Evolutionary conservation across 208 protist genomes (phyloP).

Genomic region (Trypanosoma rangeli): DNA sequence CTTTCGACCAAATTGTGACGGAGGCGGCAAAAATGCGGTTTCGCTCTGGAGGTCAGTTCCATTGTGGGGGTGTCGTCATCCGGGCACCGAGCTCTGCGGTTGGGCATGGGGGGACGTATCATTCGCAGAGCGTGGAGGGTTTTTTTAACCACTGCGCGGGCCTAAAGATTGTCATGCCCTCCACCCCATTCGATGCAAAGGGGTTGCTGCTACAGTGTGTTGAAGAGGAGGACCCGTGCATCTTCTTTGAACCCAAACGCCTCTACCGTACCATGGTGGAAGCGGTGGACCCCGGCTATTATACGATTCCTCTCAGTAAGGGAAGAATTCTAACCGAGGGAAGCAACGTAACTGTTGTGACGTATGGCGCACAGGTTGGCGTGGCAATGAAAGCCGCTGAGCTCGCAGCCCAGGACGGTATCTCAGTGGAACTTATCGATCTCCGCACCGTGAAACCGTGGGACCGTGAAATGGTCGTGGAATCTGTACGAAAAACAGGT

Average conservation of each 20-base stretch:
- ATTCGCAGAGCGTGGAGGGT: slow-evolving; percentile 96
- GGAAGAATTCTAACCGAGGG: slow-evolving; percentile 90
- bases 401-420: slow-evolving; percentile 79
- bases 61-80: slow-evolving; percentile 94
- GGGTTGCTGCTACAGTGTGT: slow-evolving; percentile 94
- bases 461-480: slow-evolving; percentile 93
- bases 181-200: slow-evolving; percentile 77
- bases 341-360: slow-evolving; percentile 95
- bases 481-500: slow-evolving; percentile 94
- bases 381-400: slow-evolving; percentile 71
- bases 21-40: slow-evolving; percentile 99
- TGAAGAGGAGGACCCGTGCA: slow-evolving; percentile 90
- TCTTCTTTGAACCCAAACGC: slow-evolving; percentile 98
- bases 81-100: slow-evolving; percentile 95
- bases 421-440: slow-evolving; percentile 96
- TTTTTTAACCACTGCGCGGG: slow-evolving; percentile 97
- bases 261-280: slow-evolving; percentile 93
- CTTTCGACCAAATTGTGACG: slow-evolving; percentile 98
- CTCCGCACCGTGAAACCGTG: slow-evolving; percentile 94
- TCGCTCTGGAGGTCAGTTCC: slow-evolving; percentile 93
- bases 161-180: slow-evolving; percentile 83
- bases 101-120: slow-evolving; percentile 97
- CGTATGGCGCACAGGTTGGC: slow-evolving; percentile 91
- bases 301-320: slow-evolving; percentile 93
- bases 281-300: slow-evolving; percentile 93